Base-by-base conservation (phyloP, 2,329 filamentous ascomycete genomes). In the Tolypocladium tundrense region DNA sequence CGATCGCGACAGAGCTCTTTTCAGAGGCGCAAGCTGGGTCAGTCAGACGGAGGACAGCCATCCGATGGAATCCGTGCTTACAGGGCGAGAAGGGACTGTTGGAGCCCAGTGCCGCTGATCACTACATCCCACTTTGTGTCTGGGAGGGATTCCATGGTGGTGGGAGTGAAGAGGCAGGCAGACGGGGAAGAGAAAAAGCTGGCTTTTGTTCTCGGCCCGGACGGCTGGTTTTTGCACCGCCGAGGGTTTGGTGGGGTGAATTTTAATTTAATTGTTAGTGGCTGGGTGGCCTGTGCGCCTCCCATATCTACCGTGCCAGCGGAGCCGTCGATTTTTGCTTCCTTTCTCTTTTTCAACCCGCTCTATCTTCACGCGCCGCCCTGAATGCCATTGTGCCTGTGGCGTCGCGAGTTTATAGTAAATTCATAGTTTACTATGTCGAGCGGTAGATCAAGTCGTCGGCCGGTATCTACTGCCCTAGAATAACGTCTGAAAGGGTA, bases 1-100 rank as follows among this genome's bases (percentile, higher is more conserved):
- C 61, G 91, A 96, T 69, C 92, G 88, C 65, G 93, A 97, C 66
- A 97, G 82, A 67, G 93, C 88, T 81, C 93, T 97, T 81, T 70
- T 41, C 24, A 56, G 59, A 39, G n/a, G 42, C 21, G 35, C 62
- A 60, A 62, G 58, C 62, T 66, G 62, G 60, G 67, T 70, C 67
- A 70, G 70, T 68, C 67, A 69, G 65, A 65, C 63, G 59, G 67
- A 67, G 67, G 61, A 60, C 60, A 59, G 60, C 65, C 64, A 66
- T 61, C 65, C 67, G 60, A 68, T 69, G 67, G 62, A 68, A 69
- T 68, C 65, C 63, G 66, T 69, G 68, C 81, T 81, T 78, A 92
- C 88, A 91, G 78, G 71, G 88, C 88, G 70, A 93, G 81, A 65
- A 93, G 82, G 63, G 88, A 91, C 77, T 92, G 87, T 69, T 87